Conservation (phyloP, 768 basidiomycete species). For the Imleria badia region DNA sequence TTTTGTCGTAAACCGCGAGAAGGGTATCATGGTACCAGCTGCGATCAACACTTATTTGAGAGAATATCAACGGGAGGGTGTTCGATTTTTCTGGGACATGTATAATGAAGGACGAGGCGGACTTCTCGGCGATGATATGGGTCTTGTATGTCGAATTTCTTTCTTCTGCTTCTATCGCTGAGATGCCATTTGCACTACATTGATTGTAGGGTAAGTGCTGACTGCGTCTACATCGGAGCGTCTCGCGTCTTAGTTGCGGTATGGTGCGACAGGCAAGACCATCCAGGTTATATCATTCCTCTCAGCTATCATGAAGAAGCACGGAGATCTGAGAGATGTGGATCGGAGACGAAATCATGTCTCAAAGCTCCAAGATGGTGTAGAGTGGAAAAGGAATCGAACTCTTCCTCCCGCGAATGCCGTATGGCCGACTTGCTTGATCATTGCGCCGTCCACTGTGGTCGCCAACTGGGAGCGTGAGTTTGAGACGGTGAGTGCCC, state of each 20-base stretch:
- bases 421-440: slow-evolving; percentile 84
- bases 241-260: slow-evolving; percentile 6
- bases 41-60: slow-evolving; percentile 86
- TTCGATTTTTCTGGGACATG: slow-evolving; percentile 74
- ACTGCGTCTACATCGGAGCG: background rate
- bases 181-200: background rate
- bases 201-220: slow-evolving; percentile 27
- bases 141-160: slow-evolving; percentile 47
- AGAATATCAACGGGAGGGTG: slow-evolving; percentile 87
- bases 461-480: slow-evolving; percentile 90
- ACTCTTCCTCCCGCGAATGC: slow-evolving; percentile 64
- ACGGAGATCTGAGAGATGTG: slow-evolving; percentile 62
- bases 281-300: slow-evolving; percentile 91
- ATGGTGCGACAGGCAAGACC: slow-evolving; percentile 68
- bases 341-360: slow-evolving; percentile 66
- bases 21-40: slow-evolving; percentile 54
- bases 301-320: slow-evolving; percentile 88
- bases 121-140: slow-evolving; percentile 96
- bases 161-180: background rate
- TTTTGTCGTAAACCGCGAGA: slow-evolving; percentile 48
- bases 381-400: slow-evolving; percentile 51
- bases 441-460: slow-evolving; percentile 84
- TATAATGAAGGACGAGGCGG: slow-evolving; percentile 72
- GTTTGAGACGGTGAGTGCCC: slow-evolving; percentile 62
- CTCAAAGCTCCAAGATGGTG: slow-evolving; percentile 59